A percentile compares a stretch with the other conserved stretches of the same genome.
Conservation (phyloP, 2,329 filamentous ascomycete species). For the Aspergillus sp. region DNA sequence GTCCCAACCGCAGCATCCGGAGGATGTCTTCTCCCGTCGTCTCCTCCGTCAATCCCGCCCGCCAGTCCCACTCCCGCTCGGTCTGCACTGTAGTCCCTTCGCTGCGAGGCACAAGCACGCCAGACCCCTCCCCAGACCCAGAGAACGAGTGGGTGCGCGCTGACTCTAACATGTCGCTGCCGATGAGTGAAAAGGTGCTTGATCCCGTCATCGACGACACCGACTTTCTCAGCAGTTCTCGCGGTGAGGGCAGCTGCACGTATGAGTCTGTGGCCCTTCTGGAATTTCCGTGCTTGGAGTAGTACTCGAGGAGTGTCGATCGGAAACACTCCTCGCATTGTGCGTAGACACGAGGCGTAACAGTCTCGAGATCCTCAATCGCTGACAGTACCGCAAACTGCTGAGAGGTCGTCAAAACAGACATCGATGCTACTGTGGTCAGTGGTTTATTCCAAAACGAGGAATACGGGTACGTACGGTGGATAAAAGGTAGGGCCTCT, state of each 20-base stretch:
- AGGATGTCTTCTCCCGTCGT: conserved; percentile 70
- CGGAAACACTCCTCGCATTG: conserved; percentile 77
- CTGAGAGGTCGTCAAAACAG: conserved; percentile 67
- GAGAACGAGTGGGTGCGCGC: conserved; percentile 34
- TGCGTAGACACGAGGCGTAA: conserved; percentile 68
- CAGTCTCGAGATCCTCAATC: conserved; percentile 76
- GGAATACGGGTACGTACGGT: conserved; percentile 43
- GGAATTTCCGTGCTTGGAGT: conserved; percentile 51
- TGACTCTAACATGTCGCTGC: conserved; percentile 67
- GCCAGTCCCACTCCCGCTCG: conserved; percentile 72
- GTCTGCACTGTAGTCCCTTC: conserved; percentile 29
- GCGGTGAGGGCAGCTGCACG: conserved; percentile 53
- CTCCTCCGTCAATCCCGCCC: conserved; percentile 55
- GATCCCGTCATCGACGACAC: conserved; percentile 55
- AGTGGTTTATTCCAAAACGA: conserved; percentile 10
- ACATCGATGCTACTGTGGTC: conserved; percentile 48
- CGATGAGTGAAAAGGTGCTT: conserved; percentile 68
- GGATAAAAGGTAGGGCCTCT: conserved; percentile 76
- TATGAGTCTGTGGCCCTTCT: conserved; percentile 20
- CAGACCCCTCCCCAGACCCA: conserved; percentile 56
- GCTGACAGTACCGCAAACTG: conserved; percentile 74
- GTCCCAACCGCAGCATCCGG: conserved; percentile 64
- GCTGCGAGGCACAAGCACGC: conserved; percentile 44
- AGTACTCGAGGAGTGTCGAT: conserved; percentile 70
- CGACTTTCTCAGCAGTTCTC: conserved; percentile 66